Percentiles rank a stretch among this genome's conserved stretches.
Conservation (phyloP, 805 yeast genomes). For the Wickerhamiella cacticola region DNA sequence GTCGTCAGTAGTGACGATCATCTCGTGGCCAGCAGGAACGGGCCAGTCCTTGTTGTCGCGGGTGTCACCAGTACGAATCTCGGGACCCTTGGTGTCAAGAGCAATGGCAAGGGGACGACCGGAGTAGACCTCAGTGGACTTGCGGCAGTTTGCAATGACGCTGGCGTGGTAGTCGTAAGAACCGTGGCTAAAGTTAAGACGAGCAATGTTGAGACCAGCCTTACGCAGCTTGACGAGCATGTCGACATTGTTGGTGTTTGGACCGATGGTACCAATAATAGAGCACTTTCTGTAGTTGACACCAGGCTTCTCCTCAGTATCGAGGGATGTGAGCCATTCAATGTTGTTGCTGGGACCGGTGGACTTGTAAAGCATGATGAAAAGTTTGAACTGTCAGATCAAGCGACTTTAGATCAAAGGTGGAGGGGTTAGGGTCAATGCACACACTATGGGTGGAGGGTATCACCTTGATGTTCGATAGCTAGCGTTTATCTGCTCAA, state of each 20-base stretch:
- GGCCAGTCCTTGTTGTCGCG: constrained; percentile 67
- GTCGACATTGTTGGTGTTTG: constrained; percentile 88
- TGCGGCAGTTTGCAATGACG: constrained; percentile 91
- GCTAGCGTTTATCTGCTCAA: too few relatives aligned
- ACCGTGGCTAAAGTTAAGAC: constrained; percentile 99
- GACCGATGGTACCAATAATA: constrained; percentile 98
- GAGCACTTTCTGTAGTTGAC: constrained; percentile 82
- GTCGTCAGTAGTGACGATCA: constrained; percentile 88
- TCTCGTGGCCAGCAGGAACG: constrained; percentile 72
- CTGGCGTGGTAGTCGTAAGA: constrained; percentile 95
- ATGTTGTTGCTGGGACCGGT: constrained; percentile 33
- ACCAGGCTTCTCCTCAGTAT: constrained; percentile 63
- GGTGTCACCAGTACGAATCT: constrained; percentile 97
- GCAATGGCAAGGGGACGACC: constrained; percentile 99
- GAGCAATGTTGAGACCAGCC: constrained; percentile 94
- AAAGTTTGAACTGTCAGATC: constrained; percentile 1
- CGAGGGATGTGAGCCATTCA: constrained; percentile 74
- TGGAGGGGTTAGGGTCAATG: neutral
- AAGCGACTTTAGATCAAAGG: neutral
- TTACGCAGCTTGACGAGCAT: constrained; percentile 75
- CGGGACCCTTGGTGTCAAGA: constrained; percentile 98
- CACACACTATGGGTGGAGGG: too few relatives aligned
- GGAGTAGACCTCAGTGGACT: constrained; percentile 76
- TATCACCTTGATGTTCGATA: too few relatives aligned
- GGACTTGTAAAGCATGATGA: constrained; percentile 22